Evolutionary conservation across 208 protist species (phyloP).

Genomic region (Leptomonas pyrrhocoris): DNA sequence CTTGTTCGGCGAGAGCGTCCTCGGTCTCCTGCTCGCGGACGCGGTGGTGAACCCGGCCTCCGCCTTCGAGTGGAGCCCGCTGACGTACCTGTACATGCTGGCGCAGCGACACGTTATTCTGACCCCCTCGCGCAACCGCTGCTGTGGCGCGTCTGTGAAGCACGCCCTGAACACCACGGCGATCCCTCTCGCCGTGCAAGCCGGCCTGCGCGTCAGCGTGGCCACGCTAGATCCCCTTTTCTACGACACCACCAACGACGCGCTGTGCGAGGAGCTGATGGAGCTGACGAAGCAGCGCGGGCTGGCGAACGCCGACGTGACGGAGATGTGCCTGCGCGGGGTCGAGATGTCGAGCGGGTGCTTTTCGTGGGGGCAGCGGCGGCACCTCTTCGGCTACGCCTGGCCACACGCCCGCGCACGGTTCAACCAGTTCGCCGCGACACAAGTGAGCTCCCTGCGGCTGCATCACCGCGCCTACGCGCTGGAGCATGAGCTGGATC

Average conservation of each 20-base stretch:
- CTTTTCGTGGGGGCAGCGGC: slow-evolving; percentile 22
- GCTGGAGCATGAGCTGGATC: slow-evolving; percentile 67
- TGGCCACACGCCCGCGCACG: slow-evolving; percentile 54
- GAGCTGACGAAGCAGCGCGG: slow-evolving; percentile 50
- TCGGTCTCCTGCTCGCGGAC: slow-evolving; percentile 93
- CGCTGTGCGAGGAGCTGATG: slow-evolving; percentile 65
- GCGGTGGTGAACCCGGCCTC: slow-evolving; percentile 95
- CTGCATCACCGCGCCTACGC: slow-evolving; percentile 63
- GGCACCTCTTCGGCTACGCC: slow-evolving; percentile 47
- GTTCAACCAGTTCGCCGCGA: slow-evolving; percentile 58
- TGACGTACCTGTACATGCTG: slow-evolving; percentile 98
- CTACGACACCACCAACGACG: slow-evolving; percentile 74
- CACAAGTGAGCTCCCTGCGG: slow-evolving; percentile 73
- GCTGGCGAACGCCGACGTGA: slow-evolving; percentile 60
- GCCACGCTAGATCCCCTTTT: slow-evolving; percentile 96
- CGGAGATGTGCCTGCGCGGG: slow-evolving; percentile 68
- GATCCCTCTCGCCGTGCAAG: slow-evolving; percentile 89
- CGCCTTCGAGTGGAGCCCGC: slow-evolving; percentile 86
- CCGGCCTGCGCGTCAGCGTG: slow-evolving; percentile 95
- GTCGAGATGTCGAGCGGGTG: slow-evolving; percentile 30
- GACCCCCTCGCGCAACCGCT: slow-evolving; percentile 95
- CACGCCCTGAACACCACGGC: slow-evolving; percentile 78
- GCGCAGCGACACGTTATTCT: slow-evolving; percentile 96
- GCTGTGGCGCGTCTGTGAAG: slow-evolving; percentile 41
- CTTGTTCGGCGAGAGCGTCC: slow-evolving; percentile 81